phyloP scores from a whole-genome alignment of 2,329 filamentous ascomycete species.

The Chrysosphaeria jannelii region DNA sequence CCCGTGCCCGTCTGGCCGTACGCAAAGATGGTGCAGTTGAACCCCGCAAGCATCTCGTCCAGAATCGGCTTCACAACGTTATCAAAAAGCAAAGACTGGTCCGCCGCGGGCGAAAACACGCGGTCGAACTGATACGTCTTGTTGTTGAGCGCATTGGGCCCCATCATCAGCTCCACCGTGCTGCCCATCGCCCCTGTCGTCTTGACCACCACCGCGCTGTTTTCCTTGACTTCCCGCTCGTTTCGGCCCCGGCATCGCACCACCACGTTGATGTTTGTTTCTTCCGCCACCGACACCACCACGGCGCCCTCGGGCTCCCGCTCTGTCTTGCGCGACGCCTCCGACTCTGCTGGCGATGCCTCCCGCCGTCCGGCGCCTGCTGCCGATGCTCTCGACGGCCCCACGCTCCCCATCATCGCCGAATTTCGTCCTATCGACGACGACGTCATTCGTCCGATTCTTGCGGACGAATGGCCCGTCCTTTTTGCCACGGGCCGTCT shows the following conservation, averaged over 20 bases:
- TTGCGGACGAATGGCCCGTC: no score
- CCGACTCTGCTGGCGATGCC: no score
- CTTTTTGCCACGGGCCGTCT: no score
- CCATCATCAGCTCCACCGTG: constrained; percentile 67
- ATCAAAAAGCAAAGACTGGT: constrained; percentile 82
- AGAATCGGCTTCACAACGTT: constrained; percentile 83
- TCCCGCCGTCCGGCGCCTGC: no score
- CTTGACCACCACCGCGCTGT: constrained; percentile 71
- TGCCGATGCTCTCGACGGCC: constrained; percentile 13
- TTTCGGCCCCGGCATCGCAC: constrained; percentile 82
- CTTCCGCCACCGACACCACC: constrained; percentile 21
- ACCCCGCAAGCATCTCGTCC: constrained; percentile 84
- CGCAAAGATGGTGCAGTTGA: constrained; percentile 95
- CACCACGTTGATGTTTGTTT: constrained; percentile 94
- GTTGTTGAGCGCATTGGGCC: constrained; percentile 71
- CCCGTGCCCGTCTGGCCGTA: constrained; percentile 96
- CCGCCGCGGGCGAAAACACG: constrained; percentile 82
- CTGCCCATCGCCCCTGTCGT: constrained; percentile 75
- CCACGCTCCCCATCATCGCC: not conserved
- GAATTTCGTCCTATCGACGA: no score
- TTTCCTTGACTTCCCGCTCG: constrained; percentile 76
- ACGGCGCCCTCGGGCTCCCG: constrained; percentile 2
- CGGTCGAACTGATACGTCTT: constrained; percentile 94
- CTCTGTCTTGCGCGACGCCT: no score
- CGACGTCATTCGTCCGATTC: no score